Evolutionary conservation across 345 rosid genomes (phyloP).

Genomic region (Lenwebbia sp.): DNA sequence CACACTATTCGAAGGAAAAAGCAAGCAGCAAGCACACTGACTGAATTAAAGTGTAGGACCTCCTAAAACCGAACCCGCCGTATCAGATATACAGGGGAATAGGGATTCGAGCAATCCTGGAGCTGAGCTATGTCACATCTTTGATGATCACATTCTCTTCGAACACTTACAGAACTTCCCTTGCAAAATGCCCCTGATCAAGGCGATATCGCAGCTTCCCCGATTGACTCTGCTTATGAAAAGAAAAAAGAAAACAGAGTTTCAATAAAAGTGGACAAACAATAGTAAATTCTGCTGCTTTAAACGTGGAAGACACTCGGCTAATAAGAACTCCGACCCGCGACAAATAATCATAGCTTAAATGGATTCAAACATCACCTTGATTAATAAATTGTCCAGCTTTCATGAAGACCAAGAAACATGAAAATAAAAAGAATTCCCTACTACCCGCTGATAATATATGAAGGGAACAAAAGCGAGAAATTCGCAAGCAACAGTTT

Average conservation of each 20-base stretch:
- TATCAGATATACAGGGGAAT: slow-evolving; percentile 25
- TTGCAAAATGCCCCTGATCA: slow-evolving; percentile 13
- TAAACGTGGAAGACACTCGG: not conserved
- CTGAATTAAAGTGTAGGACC: slow-evolving; percentile 25
- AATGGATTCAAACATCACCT: not conserved
- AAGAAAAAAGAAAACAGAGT: not conserved
- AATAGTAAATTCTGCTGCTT: not conserved
- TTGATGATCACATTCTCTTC: slow-evolving; percentile 11
- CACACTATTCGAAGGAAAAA: slow-evolving; percentile 19
- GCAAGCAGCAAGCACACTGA: slow-evolving; percentile 34
- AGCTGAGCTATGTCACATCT: slow-evolving; percentile 13
- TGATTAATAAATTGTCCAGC: not conserved
- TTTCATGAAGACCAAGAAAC: not conserved
- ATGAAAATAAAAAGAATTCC: not conserved
- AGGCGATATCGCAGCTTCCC: slow-evolving; percentile 15
- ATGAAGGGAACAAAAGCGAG: not conserved
- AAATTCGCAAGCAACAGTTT: not conserved
- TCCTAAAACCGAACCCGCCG: slow-evolving; percentile 16
- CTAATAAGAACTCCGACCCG: not conserved
- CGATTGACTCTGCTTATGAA: slow-evolving; percentile 23
- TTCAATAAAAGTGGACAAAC: not conserved
- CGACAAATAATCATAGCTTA: not conserved
- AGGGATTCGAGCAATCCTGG: slow-evolving; percentile 5
- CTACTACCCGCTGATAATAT: not conserved
- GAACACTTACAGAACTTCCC: not conserved